Evolutionary conservation across 2,329 filamentous ascomycete genomes (phyloP), one percentile per base, ranked within the genome.

Genomic region (Botrytis deweyae): DNA sequence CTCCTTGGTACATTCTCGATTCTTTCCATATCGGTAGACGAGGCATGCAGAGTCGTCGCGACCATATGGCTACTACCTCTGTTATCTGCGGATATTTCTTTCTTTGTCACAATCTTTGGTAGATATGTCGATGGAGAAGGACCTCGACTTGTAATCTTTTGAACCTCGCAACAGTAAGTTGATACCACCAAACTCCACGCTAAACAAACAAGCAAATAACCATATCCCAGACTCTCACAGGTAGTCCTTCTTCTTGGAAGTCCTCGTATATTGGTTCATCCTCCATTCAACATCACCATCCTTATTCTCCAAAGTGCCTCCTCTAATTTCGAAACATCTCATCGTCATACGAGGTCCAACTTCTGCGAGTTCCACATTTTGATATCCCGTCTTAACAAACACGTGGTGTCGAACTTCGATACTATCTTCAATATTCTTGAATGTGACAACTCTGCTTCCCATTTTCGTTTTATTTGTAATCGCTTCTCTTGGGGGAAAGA

Each of bases 331-430:
- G 81, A 98, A 99, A 71, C 94, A 86, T 78, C 94, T 88, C 94
- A 98, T 96, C n/a, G 94, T 97, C 93, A 98, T 97, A 73, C 96
- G 88, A 1, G 96, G 96, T 0, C 95, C 94, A 69, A 97, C 94
- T 82, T 97, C 94, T 22, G 93, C 91, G 78, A 97, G 84, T 82
- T 97, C 94, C 4, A 98, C 93, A 74, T 92, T 93, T 80, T 97
- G 91, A 81, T 95, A 96, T 0, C 93, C 92, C 0, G 96, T 98
- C 82, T 93, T 91, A 29, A 99, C 95, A 81, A 98, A 99, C 3
- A 99, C 95, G 82, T 94, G 92, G 82, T 97, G 94, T 6, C 96
- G 89, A 64, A 99, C 92, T 83, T 99, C 95, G 70, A 98, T 97
- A 75, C 92, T 91, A 75, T 98, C 94, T 77, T 97, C 94, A 72